Evolutionary conservation across 768 basidiomycete genomes (phyloP).

Genomic region (Lactarius deliciosus): DNA sequence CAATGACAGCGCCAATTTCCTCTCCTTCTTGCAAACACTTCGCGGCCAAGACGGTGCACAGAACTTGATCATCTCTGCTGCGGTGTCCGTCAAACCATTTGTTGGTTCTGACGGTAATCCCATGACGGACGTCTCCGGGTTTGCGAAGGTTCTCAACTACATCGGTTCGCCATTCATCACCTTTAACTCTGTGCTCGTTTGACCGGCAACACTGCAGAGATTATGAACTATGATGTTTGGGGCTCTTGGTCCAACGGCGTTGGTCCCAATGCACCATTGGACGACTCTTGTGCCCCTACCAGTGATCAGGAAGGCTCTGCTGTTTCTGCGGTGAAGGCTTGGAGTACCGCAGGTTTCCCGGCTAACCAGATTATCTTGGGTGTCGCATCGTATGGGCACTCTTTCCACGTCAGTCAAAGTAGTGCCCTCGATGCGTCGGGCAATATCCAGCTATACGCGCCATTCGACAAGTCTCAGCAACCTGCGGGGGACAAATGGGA

Average conservation of each 20-base stretch:
- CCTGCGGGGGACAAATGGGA: slow-evolving; percentile 44
- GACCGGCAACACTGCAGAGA: background rate
- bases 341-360: slow-evolving; percentile 25
- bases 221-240: slow-evolving; percentile 30
- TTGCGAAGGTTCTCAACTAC: slow-evolving; percentile 25
- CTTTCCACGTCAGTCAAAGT: slow-evolving; percentile 48
- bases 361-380: slow-evolving; percentile 71
- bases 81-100: slow-evolving; percentile 1
- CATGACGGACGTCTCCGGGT: slow-evolving; percentile 16
- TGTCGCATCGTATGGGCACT: slow-evolving; percentile 82
- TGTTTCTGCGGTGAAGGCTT: slow-evolving; percentile 21
- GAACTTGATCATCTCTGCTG: slow-evolving; percentile 11
- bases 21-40: slow-evolving; percentile 15
- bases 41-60: background rate
- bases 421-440: slow-evolving; percentile 40
- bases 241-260: slow-evolving; percentile 12
- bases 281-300: slow-evolving; percentile 21
- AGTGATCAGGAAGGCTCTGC: slow-evolving; percentile 17
- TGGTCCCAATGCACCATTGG: slow-evolving; percentile 28
- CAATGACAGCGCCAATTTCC: slow-evolving; percentile 16
- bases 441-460: slow-evolving; percentile 49
- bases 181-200: background rate
- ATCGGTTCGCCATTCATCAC: slow-evolving; percentile 11
- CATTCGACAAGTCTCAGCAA: slow-evolving; percentile 46
- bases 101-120: background rate